Base-by-base conservation (phyloP, 2,329 filamentous ascomycete species). In the Exophiala spinifera region DNA sequence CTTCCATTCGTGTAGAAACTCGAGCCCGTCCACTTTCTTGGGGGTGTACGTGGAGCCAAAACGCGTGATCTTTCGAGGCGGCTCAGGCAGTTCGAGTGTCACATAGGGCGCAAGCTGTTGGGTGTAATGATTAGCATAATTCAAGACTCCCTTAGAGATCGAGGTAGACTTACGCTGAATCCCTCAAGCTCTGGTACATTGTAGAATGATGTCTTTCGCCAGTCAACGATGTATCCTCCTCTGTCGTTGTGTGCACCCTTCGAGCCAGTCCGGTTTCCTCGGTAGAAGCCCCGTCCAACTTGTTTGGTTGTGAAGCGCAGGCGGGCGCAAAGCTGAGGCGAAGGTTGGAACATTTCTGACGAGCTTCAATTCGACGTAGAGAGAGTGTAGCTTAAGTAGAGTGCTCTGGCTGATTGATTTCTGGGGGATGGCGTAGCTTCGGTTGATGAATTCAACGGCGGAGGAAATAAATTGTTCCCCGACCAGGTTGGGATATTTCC, bases 251-350 rank as follows among this genome's bases (percentile, higher is more conserved):
- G 89, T 13, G 78, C 75, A 71, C 94, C 94, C 84, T 95, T 91
- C 39, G 88, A 84, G 1, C 94, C 94, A 1, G 90, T 87, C 44
- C 91, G 81, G 66, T 88, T 96, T 69, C 94, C 94, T 80, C 97
- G 97, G 84, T 99, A 99, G 83, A 86, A 99, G 64, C 91, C 92
- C 69, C 90, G 89, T 71, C 87, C 88, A 70, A 92, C 86, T 73
- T 94, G 86, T 76, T 99, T 99, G 63, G 92, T 95, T 11, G 89
- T 96, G 67, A 99, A 82, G 40, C 57, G 57, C 54, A 63, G 54
- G 44, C 61, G 64, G 10, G 31, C 53, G 43, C 46, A 59, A 19
- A 61, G 57, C 33, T 53, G 48, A 17, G 51, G 47, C 21, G 59
- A 55, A 17, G 59, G 64, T 45, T 64, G 66, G 49, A 63, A 61